These are phyloP conservation scores for Vicia villosa DNA, from an alignment of 306 rosid species.

Conservation along the genomic window DNA sequence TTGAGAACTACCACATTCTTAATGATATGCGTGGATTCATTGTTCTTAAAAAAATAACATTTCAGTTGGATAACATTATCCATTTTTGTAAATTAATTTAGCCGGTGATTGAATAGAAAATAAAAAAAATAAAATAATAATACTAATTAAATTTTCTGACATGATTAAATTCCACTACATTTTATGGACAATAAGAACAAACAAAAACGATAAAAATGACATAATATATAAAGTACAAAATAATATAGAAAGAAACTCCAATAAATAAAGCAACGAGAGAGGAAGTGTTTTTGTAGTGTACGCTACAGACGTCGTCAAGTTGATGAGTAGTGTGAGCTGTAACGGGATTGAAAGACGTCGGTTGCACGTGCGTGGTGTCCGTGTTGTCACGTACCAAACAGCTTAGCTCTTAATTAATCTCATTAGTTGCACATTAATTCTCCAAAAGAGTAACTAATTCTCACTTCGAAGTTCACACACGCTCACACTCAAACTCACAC, in stretches of 20 bases:
- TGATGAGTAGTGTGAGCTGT: constrained; percentile 22
- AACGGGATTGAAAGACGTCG: constrained; percentile 58
- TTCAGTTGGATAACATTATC: too few relatives aligned
- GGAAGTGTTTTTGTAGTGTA: background rate
- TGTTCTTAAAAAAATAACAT: too few relatives aligned
- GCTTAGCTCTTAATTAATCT: constrained; percentile 33
- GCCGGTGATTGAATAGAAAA: too few relatives aligned
- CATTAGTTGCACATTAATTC: constrained; percentile 48
- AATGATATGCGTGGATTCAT: too few relatives aligned
- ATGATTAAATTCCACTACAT: background rate
- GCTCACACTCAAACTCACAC: constrained; percentile 29
- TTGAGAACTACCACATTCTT: too few relatives aligned
- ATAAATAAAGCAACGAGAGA: background rate
- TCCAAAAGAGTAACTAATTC: constrained; percentile 9
- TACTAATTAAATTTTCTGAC: too few relatives aligned
- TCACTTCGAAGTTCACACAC: constrained; percentile 23
- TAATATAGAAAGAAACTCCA: background rate
- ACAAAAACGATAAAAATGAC: background rate
- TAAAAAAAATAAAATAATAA: too few relatives aligned
- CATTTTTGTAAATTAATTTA: too few relatives aligned
- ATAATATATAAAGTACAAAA: background rate
- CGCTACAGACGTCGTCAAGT: constrained; percentile 42
- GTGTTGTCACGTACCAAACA: constrained; percentile 48
- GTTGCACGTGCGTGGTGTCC: constrained; percentile 59
- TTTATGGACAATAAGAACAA: background rate